phyloP scores from a whole-genome alignment of 106 monocot genomes.

The Dendrobium chrysotoxum region DNA sequence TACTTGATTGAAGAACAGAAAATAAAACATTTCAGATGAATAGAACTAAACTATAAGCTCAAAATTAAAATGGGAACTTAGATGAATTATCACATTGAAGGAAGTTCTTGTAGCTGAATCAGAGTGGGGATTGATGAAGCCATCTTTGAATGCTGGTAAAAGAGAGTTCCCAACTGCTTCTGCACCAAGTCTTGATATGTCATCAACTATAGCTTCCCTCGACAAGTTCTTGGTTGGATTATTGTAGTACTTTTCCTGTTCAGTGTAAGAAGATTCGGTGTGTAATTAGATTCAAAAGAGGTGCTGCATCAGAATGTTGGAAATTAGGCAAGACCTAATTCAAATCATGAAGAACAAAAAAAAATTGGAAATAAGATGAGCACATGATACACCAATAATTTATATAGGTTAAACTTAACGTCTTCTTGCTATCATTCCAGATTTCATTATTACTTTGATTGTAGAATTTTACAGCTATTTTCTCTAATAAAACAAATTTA shows the following conservation, averaged over 20 bases:
- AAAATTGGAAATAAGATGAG: too few species aligned
- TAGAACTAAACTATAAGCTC: not conserved
- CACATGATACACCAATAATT: too few species aligned
- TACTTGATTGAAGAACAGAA: constrained; percentile 35
- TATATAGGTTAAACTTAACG: too few species aligned
- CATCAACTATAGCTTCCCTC: constrained; percentile 27
- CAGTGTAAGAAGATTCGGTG: not conserved
- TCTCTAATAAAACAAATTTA: too few species aligned
- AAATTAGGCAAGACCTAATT: too few species aligned
- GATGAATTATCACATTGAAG: constrained; percentile 32
- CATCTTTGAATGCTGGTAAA: constrained; percentile 36
- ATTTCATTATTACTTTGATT: too few species aligned
- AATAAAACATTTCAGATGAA: not conserved
- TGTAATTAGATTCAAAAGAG: not conserved
- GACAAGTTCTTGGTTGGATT: constrained; percentile 32
- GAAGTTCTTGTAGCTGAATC: constrained; percentile 57
- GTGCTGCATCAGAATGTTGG: too few species aligned
- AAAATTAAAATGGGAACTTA: not conserved
- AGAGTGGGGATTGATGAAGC: constrained; percentile 39
- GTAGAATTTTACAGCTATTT: too few species aligned
- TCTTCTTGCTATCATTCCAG: too few species aligned
- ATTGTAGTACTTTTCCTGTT: constrained; percentile 65
- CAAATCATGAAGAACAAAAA: too few species aligned
- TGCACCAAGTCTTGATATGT: constrained; percentile 37
- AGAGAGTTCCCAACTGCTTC: constrained; percentile 33